phyloP scores from a whole-genome alignment of 305 asterid genomes.

The Lippia alba region DNA sequence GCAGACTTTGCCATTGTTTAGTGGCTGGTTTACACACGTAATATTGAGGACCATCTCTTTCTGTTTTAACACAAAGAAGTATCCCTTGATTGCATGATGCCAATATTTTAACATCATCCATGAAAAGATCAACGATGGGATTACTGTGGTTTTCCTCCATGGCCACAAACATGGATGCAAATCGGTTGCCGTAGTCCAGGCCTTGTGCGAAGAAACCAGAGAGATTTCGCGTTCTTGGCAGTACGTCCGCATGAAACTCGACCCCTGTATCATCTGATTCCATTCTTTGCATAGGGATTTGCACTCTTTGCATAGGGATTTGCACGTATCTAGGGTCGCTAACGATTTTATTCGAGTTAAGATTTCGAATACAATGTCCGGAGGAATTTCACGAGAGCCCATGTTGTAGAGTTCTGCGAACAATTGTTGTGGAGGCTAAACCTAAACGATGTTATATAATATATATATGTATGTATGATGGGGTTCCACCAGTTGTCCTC shows the following conservation, averaged over 20 bases:
- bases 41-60: too few species aligned
- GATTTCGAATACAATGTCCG: conserved; percentile 31
- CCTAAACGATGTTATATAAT: too few species aligned
- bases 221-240: conserved; percentile 18
- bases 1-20: too few species aligned
- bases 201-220: conserved; percentile 16
- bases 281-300: too few species aligned
- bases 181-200: neutral
- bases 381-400: neutral
- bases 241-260: conserved; percentile 32
- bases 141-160: too few species aligned
- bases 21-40: too few species aligned
- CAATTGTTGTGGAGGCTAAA: too few species aligned
- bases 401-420: neutral
- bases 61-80: too few species aligned
- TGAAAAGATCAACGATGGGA: neutral
- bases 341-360: conserved; percentile 14
- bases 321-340: conserved; percentile 35
- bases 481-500: too few species aligned
- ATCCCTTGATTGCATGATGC: too few species aligned
- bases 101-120: neutral
- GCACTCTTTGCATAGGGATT: conserved; percentile 36
- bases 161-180: neutral
- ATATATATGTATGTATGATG: too few species aligned
- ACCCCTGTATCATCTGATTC: conserved; percentile 8